These are phyloP conservation scores for Globisporangium radiosum DNA, from an alignment of 352 stramenopile species.

Conservation along the genomic window DNA sequence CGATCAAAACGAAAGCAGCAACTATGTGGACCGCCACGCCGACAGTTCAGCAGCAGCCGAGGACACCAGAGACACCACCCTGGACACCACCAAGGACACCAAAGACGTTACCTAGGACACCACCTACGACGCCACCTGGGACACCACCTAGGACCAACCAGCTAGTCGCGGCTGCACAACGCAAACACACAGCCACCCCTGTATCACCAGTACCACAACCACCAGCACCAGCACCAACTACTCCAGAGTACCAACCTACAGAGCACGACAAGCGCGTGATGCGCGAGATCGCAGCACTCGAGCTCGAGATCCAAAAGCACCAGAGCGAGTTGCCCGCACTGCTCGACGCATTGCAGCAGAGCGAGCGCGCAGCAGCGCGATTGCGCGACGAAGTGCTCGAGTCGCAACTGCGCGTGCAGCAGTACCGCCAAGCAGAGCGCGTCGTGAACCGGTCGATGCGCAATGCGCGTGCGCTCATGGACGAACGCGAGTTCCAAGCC, in stretches of 20 bases:
- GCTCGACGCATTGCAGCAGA: slow-evolving; percentile 30
- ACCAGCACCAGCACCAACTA: too few species aligned
- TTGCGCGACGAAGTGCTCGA: slow-evolving; percentile 26
- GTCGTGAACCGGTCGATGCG: slow-evolving; percentile 39
- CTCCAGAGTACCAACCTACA: slow-evolving; percentile 21
- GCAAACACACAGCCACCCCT: too few species aligned
- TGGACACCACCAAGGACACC: background rate
- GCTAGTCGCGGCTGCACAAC: too few species aligned
- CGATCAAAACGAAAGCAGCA: background rate
- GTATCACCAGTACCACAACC: too few species aligned
- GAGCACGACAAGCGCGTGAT: slow-evolving; percentile 30
- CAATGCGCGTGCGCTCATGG: slow-evolving; percentile 27
- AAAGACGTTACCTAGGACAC: background rate
- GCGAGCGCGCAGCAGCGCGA: slow-evolving; percentile 21
- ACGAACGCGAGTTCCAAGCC: slow-evolving; percentile 50
- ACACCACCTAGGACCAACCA: background rate
- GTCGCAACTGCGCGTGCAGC: slow-evolving; percentile 29
- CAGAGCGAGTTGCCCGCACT: slow-evolving; percentile 42
- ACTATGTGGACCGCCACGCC: background rate
- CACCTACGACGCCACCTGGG: background rate
- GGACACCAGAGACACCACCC: background rate
- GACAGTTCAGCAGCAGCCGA: background rate
- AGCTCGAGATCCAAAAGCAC: slow-evolving; percentile 34
- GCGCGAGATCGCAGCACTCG: slow-evolving; percentile 33
- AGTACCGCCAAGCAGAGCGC: slow-evolving; percentile 41